Evolutionary conservation across 1,139 yeast genomes (phyloP), one percentile per base, ranked within the genome.

Genomic region (Nakaseomyces kungkrabaensis): DNA sequence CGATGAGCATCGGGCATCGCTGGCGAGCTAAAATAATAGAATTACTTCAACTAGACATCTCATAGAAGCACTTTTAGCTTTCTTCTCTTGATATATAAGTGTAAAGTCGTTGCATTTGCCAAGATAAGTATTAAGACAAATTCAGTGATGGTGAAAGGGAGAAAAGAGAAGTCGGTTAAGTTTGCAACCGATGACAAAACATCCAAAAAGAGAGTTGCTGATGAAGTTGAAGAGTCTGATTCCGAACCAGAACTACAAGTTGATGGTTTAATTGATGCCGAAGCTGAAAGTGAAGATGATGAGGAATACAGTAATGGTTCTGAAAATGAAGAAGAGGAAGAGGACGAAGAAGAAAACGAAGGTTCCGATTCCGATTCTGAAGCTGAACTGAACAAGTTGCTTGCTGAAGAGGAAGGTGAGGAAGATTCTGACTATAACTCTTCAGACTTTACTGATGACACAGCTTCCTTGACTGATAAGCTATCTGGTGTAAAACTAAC

Each of bases 331-430:
- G 53, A 50, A 31, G 53, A 51, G 5, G 58, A 65, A 38, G 68
- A 61, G 11, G 66, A 62, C 8, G 66, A 62, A 37, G 68, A 61
- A 33, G 67, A 56, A 3, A 70, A 66, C 7, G 71, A 67, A n/a
- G 71, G 65, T 25, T 73, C 68, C 36, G 71, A 66, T 25, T 73
- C 68, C 36, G 84, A 79, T 54, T 78, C 82, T 1, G 88, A 82
- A 56, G 81, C 75, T 4, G 88, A 82, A 59, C 71, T 81, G 53
- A 80, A 82, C 59, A 68, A 69, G 47, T 70, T 82, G 34, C 61
- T 83, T 37, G 85, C 79, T 3, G 79, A 75, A 56, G 75, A 72
- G 52, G 75, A 66, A 50, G 68, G 59, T 24, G 69, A 57, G 4
- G 68, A 55, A 1, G 66, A 56, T 11, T 66, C 59, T 25, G 72